Percentiles rank a stretch among this genome's conserved stretches.
These are phyloP conservation scores for Globisporangium polare DNA, from an alignment of 352 stramenopile species.

Conservation along the genomic window DNA sequence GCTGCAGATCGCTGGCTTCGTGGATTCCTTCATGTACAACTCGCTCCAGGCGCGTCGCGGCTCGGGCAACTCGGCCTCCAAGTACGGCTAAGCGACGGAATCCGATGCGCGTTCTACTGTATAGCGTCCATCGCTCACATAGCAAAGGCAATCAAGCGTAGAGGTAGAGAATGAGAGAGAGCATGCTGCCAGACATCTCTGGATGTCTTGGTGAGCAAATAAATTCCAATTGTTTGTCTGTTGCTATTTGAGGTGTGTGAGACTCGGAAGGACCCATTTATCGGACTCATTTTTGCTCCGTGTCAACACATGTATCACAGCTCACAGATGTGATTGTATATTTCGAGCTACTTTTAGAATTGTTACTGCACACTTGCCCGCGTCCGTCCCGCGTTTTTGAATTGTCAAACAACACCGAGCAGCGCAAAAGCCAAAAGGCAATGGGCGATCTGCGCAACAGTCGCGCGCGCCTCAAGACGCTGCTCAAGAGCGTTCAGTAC, in stretches of 20 bases:
- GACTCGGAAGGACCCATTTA: not conserved
- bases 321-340: not conserved
- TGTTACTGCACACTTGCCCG: not conserved
- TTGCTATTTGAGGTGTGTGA: not conserved
- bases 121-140: not conserved
- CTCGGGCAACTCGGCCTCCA: conserved; percentile 20
- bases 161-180: not conserved
- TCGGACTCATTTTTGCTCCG: not conserved
- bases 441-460: conserved; percentile 53
- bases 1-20: conserved; percentile 77
- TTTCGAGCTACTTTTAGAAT: not conserved
- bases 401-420: conserved; percentile 1
- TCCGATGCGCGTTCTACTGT: not conserved
- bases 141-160: not conserved
- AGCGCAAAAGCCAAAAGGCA: not conserved
- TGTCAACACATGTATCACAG: not conserved
- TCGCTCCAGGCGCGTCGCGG: conserved; percentile 58
- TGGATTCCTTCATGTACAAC: conserved; percentile 87
- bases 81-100: conserved; percentile 21
- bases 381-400: conserved; percentile 5
- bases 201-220: not conserved
- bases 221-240: not conserved
- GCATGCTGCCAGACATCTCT: not conserved
- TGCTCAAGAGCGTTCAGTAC: conserved; percentile 50
- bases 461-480: conserved; percentile 49